Conservation (phyloP, 768 basidiomycete genomes). For the Russula earlei region DNA sequence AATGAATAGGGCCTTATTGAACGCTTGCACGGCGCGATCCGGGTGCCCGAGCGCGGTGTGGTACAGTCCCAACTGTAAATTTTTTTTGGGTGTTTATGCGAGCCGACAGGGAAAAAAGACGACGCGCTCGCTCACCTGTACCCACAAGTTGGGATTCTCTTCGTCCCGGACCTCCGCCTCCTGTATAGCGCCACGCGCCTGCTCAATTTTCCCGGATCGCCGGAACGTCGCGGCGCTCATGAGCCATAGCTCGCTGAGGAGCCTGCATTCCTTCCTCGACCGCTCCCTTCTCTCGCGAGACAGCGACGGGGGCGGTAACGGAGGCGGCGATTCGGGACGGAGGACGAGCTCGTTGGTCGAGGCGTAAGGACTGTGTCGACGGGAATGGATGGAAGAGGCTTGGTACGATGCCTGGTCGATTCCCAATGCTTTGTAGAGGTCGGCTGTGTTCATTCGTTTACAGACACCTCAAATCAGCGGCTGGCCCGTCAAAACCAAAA, state of each 20-base stretch:
- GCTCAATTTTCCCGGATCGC: constrained; percentile 79
- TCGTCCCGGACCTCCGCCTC: constrained; percentile 90
- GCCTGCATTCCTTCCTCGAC: constrained; percentile 45
- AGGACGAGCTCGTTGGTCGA: constrained; percentile 27
- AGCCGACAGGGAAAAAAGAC: too few species aligned
- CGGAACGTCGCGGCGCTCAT: constrained; percentile 93
- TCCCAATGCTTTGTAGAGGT: constrained; percentile 7
- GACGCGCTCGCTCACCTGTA: constrained; percentile 54
- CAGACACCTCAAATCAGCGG: neutral
- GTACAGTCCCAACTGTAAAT: constrained; percentile 62
- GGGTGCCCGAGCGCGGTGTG: constrained; percentile 48
- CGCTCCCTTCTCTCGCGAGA: constrained; percentile 26
- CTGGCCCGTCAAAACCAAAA: neutral
- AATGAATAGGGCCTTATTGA: constrained; percentile 86
- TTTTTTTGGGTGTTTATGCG: neutral
- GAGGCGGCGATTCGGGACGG: constrained; percentile 29
- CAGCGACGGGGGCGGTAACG: constrained; percentile 31
- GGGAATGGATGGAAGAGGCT: constrained; percentile 79
- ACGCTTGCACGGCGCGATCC: constrained; percentile 59
- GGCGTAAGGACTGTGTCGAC: constrained; percentile 37
- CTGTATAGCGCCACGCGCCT: constrained; percentile 83
- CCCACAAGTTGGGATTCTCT: constrained; percentile 84
- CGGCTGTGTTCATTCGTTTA: neutral
- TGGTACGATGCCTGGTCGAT: constrained; percentile 44
- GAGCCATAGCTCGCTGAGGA: constrained; percentile 85